A percentile compares a stretch with the other conserved stretches of the same genome.
Conservation (phyloP, 139 green algal genomes). For the Nannochloris sp. region DNA sequence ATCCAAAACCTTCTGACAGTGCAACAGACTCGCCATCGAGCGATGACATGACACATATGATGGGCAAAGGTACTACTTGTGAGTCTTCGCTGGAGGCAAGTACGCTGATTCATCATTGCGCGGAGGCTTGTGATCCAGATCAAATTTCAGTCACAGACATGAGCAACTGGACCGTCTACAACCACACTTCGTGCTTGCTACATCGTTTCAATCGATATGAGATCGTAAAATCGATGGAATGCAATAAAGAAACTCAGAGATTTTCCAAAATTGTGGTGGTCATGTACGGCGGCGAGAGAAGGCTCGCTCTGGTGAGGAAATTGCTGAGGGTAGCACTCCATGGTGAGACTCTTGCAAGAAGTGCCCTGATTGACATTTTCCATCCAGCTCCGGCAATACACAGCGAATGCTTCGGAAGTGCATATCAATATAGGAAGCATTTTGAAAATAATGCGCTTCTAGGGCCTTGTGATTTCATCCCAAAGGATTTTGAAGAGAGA, state of each 20-base stretch:
- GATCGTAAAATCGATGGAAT: background rate
- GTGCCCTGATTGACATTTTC: background rate
- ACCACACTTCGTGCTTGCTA: background rate
- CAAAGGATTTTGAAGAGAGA: too few species aligned
- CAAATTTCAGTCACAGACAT: background rate
- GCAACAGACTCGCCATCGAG: background rate
- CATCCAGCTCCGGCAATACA: too few species aligned
- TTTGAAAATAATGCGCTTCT: too few species aligned
- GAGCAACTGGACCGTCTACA: background rate
- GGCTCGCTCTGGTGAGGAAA: background rate
- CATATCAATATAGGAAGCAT: too few species aligned
- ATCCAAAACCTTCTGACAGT: background rate
- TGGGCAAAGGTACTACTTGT: background rate
- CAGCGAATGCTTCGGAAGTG: too few species aligned
- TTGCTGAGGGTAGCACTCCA: background rate
- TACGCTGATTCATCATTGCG: background rate
- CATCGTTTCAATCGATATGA: background rate
- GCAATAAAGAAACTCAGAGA: background rate
- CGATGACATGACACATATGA: background rate
- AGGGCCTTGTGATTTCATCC: too few species aligned
- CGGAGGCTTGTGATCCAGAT: background rate
- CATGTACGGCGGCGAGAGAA: background rate
- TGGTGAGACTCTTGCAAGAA: background rate
- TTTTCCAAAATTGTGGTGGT: conserved; percentile 1
- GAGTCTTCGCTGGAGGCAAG: background rate